Evolutionary conservation across 805 yeast species (phyloP).

Genomic region (Priceomyces melissophilus): DNA sequence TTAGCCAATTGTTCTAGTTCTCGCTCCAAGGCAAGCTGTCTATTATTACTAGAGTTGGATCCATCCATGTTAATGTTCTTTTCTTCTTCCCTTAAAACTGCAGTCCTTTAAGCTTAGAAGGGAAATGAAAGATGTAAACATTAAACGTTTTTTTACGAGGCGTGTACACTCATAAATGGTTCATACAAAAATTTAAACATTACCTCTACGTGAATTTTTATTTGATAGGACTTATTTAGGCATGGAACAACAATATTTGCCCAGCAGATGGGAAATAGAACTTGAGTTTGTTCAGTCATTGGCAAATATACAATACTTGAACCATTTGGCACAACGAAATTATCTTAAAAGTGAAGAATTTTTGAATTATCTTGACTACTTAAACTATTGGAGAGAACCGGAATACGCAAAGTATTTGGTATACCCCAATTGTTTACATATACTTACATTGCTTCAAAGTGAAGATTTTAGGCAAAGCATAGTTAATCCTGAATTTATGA

Average conservation of each 20-base stretch:
- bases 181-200: too few species aligned
- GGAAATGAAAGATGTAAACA: too few species aligned
- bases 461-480: slow-evolving; percentile 54
- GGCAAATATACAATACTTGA: slow-evolving; percentile 83
- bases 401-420: slow-evolving; percentile 67
- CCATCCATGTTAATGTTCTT: background rate
- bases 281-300: slow-evolving; percentile 92
- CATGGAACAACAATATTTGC: slow-evolving; percentile 28
- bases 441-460: slow-evolving; percentile 59
- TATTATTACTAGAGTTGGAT: slow-evolving; percentile 5
- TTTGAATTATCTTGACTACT: slow-evolving; percentile 69
- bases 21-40: slow-evolving; percentile 18
- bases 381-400: slow-evolving; percentile 82
- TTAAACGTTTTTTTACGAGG: too few species aligned
- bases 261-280: slow-evolving; percentile 85
- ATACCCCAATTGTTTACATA: slow-evolving; percentile 85
- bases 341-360: slow-evolving; percentile 70
- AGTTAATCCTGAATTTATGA: slow-evolving; percentile 53
- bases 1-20: slow-evolving; percentile 30
- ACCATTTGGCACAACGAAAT: slow-evolving; percentile 81
- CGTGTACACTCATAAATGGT: too few species aligned
- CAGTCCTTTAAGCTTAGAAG: too few species aligned
- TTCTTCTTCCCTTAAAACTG: background rate
- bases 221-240: too few species aligned
- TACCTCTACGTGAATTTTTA: too few species aligned